These are phyloP conservation scores for Sugiyamaella chiloensis DNA, from an alignment of 805 yeast species.

Conservation along the genomic window DNA sequence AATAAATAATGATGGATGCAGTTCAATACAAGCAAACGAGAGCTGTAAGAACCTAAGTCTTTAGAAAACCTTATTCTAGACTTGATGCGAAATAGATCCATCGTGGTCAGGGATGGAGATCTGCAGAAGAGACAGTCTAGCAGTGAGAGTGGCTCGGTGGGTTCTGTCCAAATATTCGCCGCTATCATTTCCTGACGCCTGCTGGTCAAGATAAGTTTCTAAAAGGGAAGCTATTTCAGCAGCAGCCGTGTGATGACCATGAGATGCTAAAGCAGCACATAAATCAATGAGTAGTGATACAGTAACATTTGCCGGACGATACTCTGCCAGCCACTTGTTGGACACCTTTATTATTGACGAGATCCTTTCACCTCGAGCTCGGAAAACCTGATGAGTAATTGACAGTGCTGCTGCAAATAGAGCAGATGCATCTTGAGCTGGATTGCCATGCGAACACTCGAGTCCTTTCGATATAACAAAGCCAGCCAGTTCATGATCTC, in stretches of 20 bases:
- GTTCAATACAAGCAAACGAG: too few relatives aligned
- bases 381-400: background rate
- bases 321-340: background rate
- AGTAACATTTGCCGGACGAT: background rate
- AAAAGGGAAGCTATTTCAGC: background rate
- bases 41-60: too few relatives aligned
- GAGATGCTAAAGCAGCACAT: background rate
- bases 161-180: background rate
- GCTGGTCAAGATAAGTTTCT: background rate
- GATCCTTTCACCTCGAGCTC: too few relatives aligned
- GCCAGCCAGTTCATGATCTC: background rate
- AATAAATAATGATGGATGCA: too few relatives aligned
- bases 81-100: too few relatives aligned
- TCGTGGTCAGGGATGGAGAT: too few relatives aligned
- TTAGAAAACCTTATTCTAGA: too few relatives aligned
- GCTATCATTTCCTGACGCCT: background rate
- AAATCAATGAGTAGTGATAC: background rate
- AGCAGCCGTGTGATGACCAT: background rate
- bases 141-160: background rate
- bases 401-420: background rate
- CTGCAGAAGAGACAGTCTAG: constrained; percentile 1
- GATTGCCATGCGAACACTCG: background rate
- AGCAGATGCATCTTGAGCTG: background rate
- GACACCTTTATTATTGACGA: background rate
- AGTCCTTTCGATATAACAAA: background rate